These are phyloP conservation scores for Jackrogersella minutella DNA, from an alignment of 495 filamentous ascomycete species.

Conservation along the genomic window DNA sequence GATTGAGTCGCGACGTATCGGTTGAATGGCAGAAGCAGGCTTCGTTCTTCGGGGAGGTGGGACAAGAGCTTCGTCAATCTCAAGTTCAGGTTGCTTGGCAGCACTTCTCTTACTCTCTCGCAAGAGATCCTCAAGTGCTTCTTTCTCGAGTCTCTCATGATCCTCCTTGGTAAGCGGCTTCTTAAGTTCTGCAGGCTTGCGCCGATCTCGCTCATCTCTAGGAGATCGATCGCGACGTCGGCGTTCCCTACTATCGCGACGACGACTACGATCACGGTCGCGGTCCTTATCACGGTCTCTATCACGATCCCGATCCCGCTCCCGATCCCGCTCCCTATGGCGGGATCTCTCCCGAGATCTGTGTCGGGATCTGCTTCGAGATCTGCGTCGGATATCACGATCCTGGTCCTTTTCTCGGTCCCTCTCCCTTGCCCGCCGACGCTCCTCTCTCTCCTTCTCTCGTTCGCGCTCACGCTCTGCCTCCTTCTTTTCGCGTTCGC, in stretches of 20 bases:
- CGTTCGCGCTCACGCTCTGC: constrained; percentile 64
- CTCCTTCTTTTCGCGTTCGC: constrained; percentile 64
- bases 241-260: constrained; percentile 39
- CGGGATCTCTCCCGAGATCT: constrained; percentile 42
- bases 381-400: constrained; percentile 40
- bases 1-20: constrained; percentile 56
- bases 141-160: constrained; percentile 60
- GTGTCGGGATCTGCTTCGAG: constrained; percentile 43
- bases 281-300: constrained; percentile 46
- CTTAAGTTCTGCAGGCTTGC: constrained; percentile 50
- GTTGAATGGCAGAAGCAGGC: constrained; percentile 64
- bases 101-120: constrained; percentile 60
- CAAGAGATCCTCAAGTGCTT: constrained; percentile 62
- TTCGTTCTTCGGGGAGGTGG: constrained; percentile 60
- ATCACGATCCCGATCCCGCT: too few species aligned
- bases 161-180: constrained; percentile 63
- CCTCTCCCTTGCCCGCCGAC: constrained; percentile 52
- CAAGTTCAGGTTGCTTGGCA: constrained; percentile 57
- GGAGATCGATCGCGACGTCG: constrained; percentile 45
- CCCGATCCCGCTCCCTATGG: constrained; percentile 44
- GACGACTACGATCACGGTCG: constrained; percentile 42
- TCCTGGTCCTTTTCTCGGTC: constrained; percentile 47
- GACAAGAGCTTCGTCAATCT: constrained; percentile 61
- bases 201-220: constrained; percentile 42
- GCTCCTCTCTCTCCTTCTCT: constrained; percentile 62